Conservation (phyloP, 2,329 filamentous ascomycete genomes). For the Orbilia javanica region DNA sequence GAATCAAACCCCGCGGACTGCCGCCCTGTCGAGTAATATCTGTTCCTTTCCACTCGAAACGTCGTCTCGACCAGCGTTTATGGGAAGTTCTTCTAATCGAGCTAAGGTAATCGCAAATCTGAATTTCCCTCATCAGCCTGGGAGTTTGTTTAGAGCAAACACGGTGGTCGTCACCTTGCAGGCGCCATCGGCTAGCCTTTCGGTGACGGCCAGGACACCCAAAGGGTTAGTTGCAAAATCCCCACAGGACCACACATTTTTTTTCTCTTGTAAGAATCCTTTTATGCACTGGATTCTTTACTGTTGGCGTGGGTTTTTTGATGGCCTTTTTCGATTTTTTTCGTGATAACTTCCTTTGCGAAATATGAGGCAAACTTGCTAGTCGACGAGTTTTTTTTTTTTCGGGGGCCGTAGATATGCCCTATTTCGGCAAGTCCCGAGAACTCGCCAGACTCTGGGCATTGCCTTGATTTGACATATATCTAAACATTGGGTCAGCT, state of each 20-base stretch:
- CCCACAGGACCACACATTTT: slow-evolving; percentile 22
- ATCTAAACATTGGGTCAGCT: slow-evolving; percentile 29
- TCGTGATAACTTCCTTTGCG: slow-evolving; percentile 14
- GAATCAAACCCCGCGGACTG: slow-evolving; percentile 40
- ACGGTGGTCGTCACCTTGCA: slow-evolving; percentile 55
- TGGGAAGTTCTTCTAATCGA: slow-evolving; percentile 23
- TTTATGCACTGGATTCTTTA: not conserved
- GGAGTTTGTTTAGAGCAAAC: slow-evolving; percentile 58
- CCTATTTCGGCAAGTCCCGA: slow-evolving; percentile 45
- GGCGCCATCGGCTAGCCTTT: slow-evolving; percentile 43
- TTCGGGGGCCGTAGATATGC: not conserved
- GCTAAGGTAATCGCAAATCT: slow-evolving; percentile 28
- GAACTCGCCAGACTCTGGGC: slow-evolving; percentile 26
- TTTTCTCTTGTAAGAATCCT: not conserved
- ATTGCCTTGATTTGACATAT: slow-evolving; percentile 41
- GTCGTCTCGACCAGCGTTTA: slow-evolving; percentile 35
- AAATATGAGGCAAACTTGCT: slow-evolving; percentile 1
- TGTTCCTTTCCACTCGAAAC: slow-evolving; percentile 4
- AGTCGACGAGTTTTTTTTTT: slow-evolving; percentile 6
- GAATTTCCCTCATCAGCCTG: slow-evolving; percentile 27
- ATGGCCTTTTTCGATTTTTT: slow-evolving; percentile 13
- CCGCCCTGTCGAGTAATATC: slow-evolving; percentile 29
- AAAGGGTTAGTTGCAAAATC: slow-evolving; percentile 28
- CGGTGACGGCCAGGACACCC: not conserved
- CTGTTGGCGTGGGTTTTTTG: no score